Percentiles rank a stretch among this genome's conserved stretches.
Conservation (phyloP, 2,329 filamentous ascomycete species). For the Alternaria incomplexa region DNA sequence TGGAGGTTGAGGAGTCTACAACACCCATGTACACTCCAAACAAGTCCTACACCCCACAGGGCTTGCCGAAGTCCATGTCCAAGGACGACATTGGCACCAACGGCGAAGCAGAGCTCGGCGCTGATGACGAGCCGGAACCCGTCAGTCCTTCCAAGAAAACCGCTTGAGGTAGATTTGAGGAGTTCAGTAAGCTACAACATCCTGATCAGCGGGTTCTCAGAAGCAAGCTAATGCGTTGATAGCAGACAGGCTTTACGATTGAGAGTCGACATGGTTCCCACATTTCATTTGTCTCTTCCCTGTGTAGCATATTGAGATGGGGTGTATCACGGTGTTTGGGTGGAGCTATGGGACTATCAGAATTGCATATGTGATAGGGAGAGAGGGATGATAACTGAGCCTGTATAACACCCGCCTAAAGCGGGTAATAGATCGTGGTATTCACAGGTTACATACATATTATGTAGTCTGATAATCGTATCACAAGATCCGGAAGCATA, state of each 20-base stretch:
- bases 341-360: background rate
- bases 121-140: background rate
- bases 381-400: background rate
- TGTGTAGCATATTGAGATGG: background rate
- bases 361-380: background rate
- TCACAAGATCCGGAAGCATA: background rate
- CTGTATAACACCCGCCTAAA: background rate
- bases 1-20: background rate
- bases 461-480: background rate
- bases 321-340: background rate
- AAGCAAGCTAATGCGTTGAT: background rate
- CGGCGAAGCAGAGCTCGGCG: background rate
- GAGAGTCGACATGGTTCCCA: background rate
- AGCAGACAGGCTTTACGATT: background rate
- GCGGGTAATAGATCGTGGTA: conserved; percentile 3
- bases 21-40: conserved; percentile 2
- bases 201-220: background rate
- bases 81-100: background rate
- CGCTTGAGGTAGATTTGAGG: background rate
- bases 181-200: background rate
- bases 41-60: conserved; percentile 6
- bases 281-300: background rate
- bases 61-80: background rate
- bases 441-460: background rate
- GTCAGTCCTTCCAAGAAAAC: background rate